Evolutionary conservation across 148 eudicot genomes (phyloP).

Genomic region (Nepenthes gracilis): DNA sequence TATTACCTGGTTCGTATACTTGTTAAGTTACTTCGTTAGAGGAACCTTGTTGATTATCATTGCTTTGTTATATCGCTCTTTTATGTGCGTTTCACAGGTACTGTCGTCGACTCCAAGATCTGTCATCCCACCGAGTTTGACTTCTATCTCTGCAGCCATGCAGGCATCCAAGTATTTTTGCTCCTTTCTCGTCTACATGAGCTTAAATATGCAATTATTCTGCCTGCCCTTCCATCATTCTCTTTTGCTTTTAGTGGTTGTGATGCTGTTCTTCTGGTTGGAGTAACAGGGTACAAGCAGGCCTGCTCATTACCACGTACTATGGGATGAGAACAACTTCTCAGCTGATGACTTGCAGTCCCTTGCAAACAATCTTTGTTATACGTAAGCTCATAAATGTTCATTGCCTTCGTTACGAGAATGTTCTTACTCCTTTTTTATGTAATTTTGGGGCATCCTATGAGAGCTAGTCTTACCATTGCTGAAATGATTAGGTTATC

Average conservation of each 20-base stretch:
- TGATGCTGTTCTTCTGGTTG: neutral
- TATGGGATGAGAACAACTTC: constrained; percentile 64
- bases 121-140: constrained; percentile 65
- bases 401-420: neutral
- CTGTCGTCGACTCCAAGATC: constrained; percentile 52
- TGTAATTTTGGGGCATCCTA: neutral
- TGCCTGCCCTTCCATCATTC: neutral
- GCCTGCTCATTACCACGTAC: constrained; percentile 78
- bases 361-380: constrained; percentile 57
- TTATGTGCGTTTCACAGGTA: constrained; percentile 24
- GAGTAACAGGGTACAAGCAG: constrained; percentile 71
- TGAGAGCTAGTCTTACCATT: neutral
- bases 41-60: neutral
- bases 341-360: constrained; percentile 52
- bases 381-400: constrained; percentile 33
- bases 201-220: neutral
- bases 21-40: neutral
- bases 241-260: neutral
- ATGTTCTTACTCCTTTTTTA: neutral
- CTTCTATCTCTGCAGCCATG: constrained; percentile 69
- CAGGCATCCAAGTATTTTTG: constrained; percentile 69
- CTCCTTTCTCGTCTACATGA: neutral
- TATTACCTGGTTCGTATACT: constrained; percentile 50
- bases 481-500: neutral
- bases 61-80: neutral